Evolutionary conservation across 345 rosid species (phyloP).

Genomic region (Cardamine occulta): DNA sequence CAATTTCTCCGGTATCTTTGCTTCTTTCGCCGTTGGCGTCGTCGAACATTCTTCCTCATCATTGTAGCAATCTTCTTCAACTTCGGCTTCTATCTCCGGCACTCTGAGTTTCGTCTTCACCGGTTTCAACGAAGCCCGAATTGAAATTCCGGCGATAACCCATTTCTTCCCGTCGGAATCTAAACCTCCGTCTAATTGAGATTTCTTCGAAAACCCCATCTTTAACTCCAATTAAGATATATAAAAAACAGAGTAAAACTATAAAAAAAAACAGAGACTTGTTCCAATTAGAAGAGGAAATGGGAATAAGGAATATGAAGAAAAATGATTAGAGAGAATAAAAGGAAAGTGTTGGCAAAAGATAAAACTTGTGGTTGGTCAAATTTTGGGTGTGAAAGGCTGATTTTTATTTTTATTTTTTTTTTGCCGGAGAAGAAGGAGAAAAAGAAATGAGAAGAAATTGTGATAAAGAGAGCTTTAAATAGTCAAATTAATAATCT

Average conservation of each 20-base stretch:
- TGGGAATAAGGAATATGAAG: slow-evolving; percentile 17
- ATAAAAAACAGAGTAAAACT: slow-evolving; percentile 6
- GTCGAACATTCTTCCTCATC: slow-evolving; percentile 58
- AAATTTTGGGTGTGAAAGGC: slow-evolving; percentile 11
- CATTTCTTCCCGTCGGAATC: slow-evolving; percentile 74
- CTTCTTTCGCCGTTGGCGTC: slow-evolving; percentile 78
- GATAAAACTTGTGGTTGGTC: slow-evolving; percentile 25
- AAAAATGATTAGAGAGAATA: slow-evolving; percentile 31
- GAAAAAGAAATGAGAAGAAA: slow-evolving; percentile 5
- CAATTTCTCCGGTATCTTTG: slow-evolving; percentile 71
- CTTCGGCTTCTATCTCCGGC: slow-evolving; percentile 44
- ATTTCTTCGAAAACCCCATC: slow-evolving; percentile 81
- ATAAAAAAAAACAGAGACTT: slow-evolving; percentile 15
- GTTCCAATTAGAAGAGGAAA: slow-evolving; percentile 31
- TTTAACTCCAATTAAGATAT: neutral
- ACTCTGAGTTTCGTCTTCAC: slow-evolving; percentile 59
- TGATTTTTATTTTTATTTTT: neutral
- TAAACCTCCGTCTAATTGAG: slow-evolving; percentile 54
- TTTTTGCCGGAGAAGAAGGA: neutral
- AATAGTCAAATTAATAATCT: slow-evolving; percentile 35
- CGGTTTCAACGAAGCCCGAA: slow-evolving; percentile 69
- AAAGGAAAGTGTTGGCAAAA: slow-evolving; percentile 18
- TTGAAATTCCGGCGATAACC: slow-evolving; percentile 72
- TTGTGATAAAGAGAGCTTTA: slow-evolving; percentile 35
- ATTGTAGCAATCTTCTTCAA: slow-evolving; percentile 39